Percentiles rank a stretch among this genome's conserved stretches.
Conservation (phyloP, 495 filamentous ascomycete genomes). For the Oleoguttula mirabilis region DNA sequence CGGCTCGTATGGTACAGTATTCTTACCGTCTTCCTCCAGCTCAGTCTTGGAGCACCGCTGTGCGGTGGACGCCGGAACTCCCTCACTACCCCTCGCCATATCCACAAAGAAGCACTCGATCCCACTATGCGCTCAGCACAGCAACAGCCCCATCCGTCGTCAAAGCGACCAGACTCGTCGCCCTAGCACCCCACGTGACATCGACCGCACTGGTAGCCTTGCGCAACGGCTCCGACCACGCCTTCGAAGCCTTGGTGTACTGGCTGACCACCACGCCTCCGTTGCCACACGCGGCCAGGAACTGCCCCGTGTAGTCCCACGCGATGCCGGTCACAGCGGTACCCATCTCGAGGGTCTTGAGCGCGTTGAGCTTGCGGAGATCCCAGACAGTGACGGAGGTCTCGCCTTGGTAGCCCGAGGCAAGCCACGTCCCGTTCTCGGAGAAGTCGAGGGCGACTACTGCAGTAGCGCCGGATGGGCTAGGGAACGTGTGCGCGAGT, state of each 20-base stretch:
- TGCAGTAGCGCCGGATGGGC: conserved; percentile 36
- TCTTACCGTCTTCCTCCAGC: too few relatives aligned
- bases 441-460: conserved; percentile 74
- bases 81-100: neutral
- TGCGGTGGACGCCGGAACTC: too few relatives aligned
- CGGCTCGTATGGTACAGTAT: neutral
- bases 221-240: conserved; percentile 77
- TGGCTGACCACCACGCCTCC: conserved; percentile 76
- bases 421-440: conserved; percentile 95
- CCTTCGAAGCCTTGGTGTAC: conserved; percentile 69
- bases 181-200: conserved; percentile 63
- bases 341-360: conserved; percentile 74
- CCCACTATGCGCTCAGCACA: conserved; percentile 36
- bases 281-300: conserved; percentile 68
- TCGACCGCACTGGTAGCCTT: conserved; percentile 61
- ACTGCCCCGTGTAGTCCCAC: conserved; percentile 96
- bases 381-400: conserved; percentile 78
- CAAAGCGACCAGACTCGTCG: conserved; percentile 61
- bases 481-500: conserved; percentile 59
- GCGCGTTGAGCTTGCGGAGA: conserved; percentile 65
- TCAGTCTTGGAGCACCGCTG: too few relatives aligned
- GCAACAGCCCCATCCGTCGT: conserved; percentile 62
- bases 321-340: conserved; percentile 55
- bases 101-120: neutral
- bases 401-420: conserved; percentile 58